These are phyloP conservation scores for Acacia acuminata DNA, from an alignment of 306 rosid genomes.

Conservation along the genomic window DNA sequence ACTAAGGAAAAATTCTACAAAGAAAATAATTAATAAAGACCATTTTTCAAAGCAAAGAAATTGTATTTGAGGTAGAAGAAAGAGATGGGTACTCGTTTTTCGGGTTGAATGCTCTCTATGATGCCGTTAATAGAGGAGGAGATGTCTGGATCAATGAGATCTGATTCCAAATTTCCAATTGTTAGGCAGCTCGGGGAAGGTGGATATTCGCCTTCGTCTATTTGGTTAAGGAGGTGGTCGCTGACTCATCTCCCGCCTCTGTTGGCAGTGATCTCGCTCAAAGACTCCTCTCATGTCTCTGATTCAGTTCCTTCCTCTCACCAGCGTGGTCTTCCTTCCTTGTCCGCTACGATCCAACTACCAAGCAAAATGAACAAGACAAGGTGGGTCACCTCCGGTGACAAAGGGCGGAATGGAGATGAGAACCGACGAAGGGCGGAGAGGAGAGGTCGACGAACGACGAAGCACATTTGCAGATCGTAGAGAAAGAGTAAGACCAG, in stretches of 20 bases:
- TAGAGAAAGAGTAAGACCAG: too few species aligned
- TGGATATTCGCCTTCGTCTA: conserved; percentile 82
- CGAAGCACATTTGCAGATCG: too few species aligned
- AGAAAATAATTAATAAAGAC: too few species aligned
- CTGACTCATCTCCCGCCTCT: conserved; percentile 50
- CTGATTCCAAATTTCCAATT: conserved; percentile 78
- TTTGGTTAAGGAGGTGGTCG: conserved; percentile 71
- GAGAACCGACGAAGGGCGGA: too few species aligned
- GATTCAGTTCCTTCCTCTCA: conserved; percentile 43
- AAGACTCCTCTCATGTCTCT: conserved; percentile 74
- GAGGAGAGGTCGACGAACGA: too few species aligned
- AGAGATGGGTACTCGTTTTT: conserved; percentile 90
- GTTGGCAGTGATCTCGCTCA: conserved; percentile 58
- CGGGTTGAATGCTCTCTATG: conserved; percentile 84
- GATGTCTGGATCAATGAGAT: conserved; percentile 98
- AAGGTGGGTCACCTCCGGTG: too few species aligned
- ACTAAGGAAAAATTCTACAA: too few species aligned
- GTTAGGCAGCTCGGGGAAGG: conserved; percentile 98
- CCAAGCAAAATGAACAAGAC: too few species aligned
- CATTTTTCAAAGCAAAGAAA: too few species aligned
- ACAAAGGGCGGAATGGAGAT: too few species aligned
- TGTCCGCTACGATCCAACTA: too few species aligned
- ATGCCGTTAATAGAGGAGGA: conserved; percentile 90
- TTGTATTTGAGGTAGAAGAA: conserved; percentile 21
- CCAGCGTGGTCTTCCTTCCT: too few species aligned